A percentile compares a stretch with the other conserved stretches of the same genome.
phyloP scores from a whole-genome alignment of 768 basidiomycete species.

The Goffeauzyma gilvescens region DNA sequence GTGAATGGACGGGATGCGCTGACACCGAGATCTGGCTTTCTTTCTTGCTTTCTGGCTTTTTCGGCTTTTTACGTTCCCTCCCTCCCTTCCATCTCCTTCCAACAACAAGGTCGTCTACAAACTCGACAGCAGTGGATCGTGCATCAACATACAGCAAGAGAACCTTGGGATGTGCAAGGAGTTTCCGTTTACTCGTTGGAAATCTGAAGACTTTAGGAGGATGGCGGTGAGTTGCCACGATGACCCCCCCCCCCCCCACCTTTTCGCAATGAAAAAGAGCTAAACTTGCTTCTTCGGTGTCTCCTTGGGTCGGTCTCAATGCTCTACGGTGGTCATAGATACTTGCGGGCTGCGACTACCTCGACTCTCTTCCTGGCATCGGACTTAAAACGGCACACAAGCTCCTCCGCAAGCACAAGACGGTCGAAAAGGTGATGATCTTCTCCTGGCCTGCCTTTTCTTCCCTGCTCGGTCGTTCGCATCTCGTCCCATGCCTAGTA shows the following conservation, averaged over 20 bases:
- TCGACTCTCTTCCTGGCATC: constrained; percentile 73
- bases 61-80: too few relatives aligned
- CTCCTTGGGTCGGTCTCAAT: neutral
- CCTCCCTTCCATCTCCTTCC: too few relatives aligned
- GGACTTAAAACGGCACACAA: constrained; percentile 83
- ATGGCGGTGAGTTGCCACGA: constrained; percentile 47
- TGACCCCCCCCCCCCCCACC: too few relatives aligned
- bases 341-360: constrained; percentile 33
- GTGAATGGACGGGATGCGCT: too few relatives aligned
- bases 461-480: neutral
- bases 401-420: constrained; percentile 65
- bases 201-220: constrained; percentile 68
- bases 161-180: constrained; percentile 36
- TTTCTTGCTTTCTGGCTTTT: too few relatives aligned
- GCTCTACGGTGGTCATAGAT: constrained; percentile 16
- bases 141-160: constrained; percentile 33
- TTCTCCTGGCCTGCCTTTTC: too few relatives aligned
- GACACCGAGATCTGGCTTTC: too few relatives aligned
- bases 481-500: neutral
- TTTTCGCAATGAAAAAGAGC: too few relatives aligned
- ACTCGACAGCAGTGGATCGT: constrained; percentile 44
- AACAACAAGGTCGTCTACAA: constrained; percentile 49
- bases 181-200: constrained; percentile 72
- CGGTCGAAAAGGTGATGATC: constrained; percentile 45
- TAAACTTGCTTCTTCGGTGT: too few relatives aligned